Base-by-base conservation (phyloP, 2,329 filamentous ascomycete genomes). In the Fusarium scirpi region DNA sequence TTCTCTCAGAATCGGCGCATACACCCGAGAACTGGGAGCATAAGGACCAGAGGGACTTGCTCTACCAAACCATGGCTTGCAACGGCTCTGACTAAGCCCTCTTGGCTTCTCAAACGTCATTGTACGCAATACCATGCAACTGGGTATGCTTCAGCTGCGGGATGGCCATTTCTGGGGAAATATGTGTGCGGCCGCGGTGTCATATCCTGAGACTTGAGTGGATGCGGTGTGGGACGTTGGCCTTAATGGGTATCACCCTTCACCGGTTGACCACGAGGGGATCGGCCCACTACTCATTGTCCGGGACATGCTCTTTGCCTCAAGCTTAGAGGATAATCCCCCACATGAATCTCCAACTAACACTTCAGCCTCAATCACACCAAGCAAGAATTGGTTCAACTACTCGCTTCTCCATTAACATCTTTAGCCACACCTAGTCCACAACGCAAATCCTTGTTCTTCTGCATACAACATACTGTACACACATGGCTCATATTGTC, bases 121-220 rank as follows among this genome's bases (percentile, higher is more conserved):
- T 66, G 49, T 65, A 69, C 65, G 57, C 70, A 47, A 53, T 43
- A 41, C 54, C 62, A 58, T 66, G 55, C 46, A 59, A 44, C 48
- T 46, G 52, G 41, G 67, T 66, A 70, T 63, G 61, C 69, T 75
- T 65, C 69, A 71, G 69, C 62, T 75, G 71, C 67, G 63, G 72
- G 67, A 66, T 69, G 60, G 66, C 67, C 58, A 72, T 76, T 74
- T 74, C 70, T 67, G 70, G 73, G 73, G 71, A 73, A 73, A 58
- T 58, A 56, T 72, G 63, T 62, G 59, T 56, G 63, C 62, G 61
- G 67, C 63, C 60, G 71, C 65, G 52, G 60, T 68, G 67, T 69
- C 56, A 63, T 65, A 44, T 70, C n/a, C 53, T 58, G 53, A 48
- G 59, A 67, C n/a, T 56, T 58, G 58, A 48, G 59, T 65, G 70